Evolutionary conservation across 2,329 filamentous ascomycete genomes (phyloP), one percentile per base, ranked within the genome.

Genomic region (Colletotrichum karsti): DNA sequence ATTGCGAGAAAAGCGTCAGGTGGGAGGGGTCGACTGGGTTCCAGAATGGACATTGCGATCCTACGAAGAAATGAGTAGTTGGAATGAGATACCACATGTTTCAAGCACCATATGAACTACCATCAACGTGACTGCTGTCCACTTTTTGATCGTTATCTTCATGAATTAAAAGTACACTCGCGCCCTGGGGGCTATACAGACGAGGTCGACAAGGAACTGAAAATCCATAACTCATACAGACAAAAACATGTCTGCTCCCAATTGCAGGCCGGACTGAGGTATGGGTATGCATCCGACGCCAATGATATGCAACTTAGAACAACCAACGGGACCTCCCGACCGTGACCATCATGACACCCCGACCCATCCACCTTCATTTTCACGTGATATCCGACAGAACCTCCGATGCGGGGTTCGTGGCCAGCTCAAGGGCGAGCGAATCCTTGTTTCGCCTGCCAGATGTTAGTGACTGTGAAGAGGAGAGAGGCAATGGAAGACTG

Each of bases 361-460:
- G 50, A 20, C 39, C 35, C 46, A 35, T 15, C 53, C 53, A 53
- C 28, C 60, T 48, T 65, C 60, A 59, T 68, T 24, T 68, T 65
- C 30, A 68, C 60, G 53, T 68, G 53, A 59, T 44, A 33, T 20
- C 39, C 48, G 41, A 66, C 54, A 53, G 24, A 15, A 18, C 63
- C 30, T 30, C 22, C 56, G 42, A 28, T 48, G 26, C 54, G 13
- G 50, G n/a, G 10, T 3, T 42, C 15, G 7, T 1, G 9, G 2
- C 30, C 41, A 41, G 56, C 24, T 72, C 62, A 77, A 35, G 77
- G 74, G 57, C 77, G 75, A 64, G 77, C 72, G 71, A 86, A 82
- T 56, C 84, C 85, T 73, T 88, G 85, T 72, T 84, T 82, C 26
- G 84, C 84, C 84, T 87, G 26, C 3, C 7, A 15, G 12, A 10